Percentiles rank a stretch among this genome's conserved stretches.
Conservation (phyloP, 2,329 filamentous ascomycete genomes). For the Penicillium aurantiogriseum region DNA sequence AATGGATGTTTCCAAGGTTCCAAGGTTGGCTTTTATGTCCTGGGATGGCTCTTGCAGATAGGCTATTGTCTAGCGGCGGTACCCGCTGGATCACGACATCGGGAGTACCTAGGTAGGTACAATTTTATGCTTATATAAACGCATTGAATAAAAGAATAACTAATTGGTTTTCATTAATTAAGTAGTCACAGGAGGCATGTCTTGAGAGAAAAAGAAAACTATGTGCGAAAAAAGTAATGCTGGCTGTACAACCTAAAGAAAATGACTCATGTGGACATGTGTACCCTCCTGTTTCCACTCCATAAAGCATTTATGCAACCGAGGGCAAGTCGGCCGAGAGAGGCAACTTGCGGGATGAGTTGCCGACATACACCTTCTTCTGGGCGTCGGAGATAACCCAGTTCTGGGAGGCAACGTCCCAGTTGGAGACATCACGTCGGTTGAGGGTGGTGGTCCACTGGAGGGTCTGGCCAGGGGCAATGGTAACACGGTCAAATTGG, state of each 20-base stretch:
- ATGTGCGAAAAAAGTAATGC: constrained; percentile 7
- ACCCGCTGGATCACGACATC: neutral
- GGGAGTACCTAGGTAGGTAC: too few species aligned
- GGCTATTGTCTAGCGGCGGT: neutral
- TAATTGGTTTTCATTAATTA: neutral
- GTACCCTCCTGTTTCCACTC: neutral
- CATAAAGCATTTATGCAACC: constrained; percentile 19
- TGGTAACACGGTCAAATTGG: constrained; percentile 74
- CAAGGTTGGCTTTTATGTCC: neutral
- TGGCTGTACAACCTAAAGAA: constrained; percentile 2
- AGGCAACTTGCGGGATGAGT: constrained; percentile 57
- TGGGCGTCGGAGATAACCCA: constrained; percentile 66
- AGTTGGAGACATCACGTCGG: constrained; percentile 81
- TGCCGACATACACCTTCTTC: constrained; percentile 62
- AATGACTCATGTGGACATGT: neutral
- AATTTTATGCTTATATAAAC: neutral
- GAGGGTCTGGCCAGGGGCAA: constrained; percentile 66
- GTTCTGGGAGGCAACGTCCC: constrained; percentile 77
- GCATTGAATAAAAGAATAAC: neutral
- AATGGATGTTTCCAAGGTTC: neutral
- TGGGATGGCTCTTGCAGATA: neutral
- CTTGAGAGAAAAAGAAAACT: neutral
- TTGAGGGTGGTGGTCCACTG: constrained; percentile 69
- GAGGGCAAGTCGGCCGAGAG: constrained; percentile 43
- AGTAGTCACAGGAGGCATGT: neutral